phyloP scores from a whole-genome alignment of 2,329 filamentous ascomycete species.

The Venturia pyrina region DNA sequence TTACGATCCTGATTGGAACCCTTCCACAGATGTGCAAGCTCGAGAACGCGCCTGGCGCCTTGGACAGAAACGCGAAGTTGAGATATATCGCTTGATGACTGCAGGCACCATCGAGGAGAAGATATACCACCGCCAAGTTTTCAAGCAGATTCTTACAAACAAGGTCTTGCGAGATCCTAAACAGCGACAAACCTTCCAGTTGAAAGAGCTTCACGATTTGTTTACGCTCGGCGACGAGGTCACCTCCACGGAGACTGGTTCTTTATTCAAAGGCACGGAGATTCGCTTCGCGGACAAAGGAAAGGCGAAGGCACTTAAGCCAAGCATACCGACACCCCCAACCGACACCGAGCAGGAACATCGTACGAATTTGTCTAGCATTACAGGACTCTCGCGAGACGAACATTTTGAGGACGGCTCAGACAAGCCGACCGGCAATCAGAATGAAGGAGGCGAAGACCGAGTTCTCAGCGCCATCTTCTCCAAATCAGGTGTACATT shows the following conservation, averaged over 20 bases:
- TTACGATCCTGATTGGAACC: slow-evolving; percentile 98
- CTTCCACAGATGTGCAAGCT: slow-evolving; percentile 90
- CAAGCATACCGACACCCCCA: slow-evolving; percentile 20
- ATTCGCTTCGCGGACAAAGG: slow-evolving; percentile 47
- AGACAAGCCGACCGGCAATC: slow-evolving; percentile 15
- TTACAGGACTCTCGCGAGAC: slow-evolving; percentile 33
- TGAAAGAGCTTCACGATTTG: slow-evolving; percentile 82
- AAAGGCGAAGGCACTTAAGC: slow-evolving; percentile 15
- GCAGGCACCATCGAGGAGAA: slow-evolving; percentile 98
- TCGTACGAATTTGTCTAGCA: slow-evolving; percentile 17
- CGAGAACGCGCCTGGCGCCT: slow-evolving; percentile 92
- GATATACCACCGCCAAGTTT: slow-evolving; percentile 97
- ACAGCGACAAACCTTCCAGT: slow-evolving; percentile 81
- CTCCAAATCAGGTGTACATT: slow-evolving; percentile 73
- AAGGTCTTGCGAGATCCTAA: slow-evolving; percentile 93
- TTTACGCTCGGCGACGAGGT: slow-evolving; percentile 66
- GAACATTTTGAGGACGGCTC: slow-evolving; percentile 28
- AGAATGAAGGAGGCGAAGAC: slow-evolving; percentile 38
- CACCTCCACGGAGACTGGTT: slow-evolving; percentile 70
- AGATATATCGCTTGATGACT: slow-evolving; percentile 96
- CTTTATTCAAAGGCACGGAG: slow-evolving; percentile 80
- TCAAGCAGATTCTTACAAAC: slow-evolving; percentile 95
- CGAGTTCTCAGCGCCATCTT: slow-evolving; percentile 86
- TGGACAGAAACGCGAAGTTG: slow-evolving; percentile 89
- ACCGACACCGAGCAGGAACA: slow-evolving; percentile 18